phyloP scores from a whole-genome alignment of 768 basidiomycete species.

The Podaxis rugospora region DNA sequence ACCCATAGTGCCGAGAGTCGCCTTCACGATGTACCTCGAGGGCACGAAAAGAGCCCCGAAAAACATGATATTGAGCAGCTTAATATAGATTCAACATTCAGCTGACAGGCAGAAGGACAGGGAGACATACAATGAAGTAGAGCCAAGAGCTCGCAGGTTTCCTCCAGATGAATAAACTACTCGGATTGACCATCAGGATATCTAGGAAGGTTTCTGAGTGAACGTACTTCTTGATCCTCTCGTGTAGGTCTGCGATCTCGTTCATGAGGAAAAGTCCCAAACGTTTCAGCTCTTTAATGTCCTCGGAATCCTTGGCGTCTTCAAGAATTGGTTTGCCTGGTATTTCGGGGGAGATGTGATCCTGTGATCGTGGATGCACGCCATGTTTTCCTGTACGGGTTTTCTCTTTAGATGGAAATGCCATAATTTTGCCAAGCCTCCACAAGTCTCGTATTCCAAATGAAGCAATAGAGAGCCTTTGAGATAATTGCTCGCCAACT shows the following conservation, averaged over 20 bases:
- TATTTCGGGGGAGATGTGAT: background rate
- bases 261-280: conserved; percentile 35
- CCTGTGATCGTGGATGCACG: background rate
- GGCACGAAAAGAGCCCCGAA: conserved; percentile 42
- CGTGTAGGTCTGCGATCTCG: conserved; percentile 56
- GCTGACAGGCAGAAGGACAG: background rate
- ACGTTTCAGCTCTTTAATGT: conserved; percentile 39
- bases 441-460: conserved; percentile 51
- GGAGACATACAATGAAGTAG: conserved; percentile 41
- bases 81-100: background rate
- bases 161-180: conserved; percentile 68
- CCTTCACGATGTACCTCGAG: conserved; percentile 44
- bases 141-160: conserved; percentile 42
- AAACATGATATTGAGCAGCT: conserved; percentile 38
- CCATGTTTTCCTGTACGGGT: conserved; percentile 4
- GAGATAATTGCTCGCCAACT: conserved; percentile 46
- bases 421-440: conserved; percentile 38
- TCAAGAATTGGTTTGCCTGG: conserved; percentile 19
- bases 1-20: conserved; percentile 41
- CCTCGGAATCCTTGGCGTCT: conserved; percentile 26
- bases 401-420: conserved; percentile 30
- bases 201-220: background rate
- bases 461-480: conserved; percentile 41
- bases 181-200: background rate
- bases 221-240: conserved; percentile 58